Base-by-base conservation (phyloP, 2,329 filamentous ascomycete species). In the Fusarium cyanostomum region DNA sequence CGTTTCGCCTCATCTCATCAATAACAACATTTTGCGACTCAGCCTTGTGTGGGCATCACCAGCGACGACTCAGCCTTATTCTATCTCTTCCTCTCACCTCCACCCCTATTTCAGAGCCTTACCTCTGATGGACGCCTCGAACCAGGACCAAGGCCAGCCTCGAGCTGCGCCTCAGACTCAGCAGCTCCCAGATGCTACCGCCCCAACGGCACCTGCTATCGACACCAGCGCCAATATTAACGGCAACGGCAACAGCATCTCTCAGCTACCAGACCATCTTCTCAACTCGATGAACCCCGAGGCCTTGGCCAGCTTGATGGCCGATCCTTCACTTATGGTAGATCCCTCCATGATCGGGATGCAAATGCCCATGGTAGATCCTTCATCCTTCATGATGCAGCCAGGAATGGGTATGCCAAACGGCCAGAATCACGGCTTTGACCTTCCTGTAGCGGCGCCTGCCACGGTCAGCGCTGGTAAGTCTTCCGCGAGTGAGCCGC, bases 401-500 rank as follows among this genome's bases (percentile, higher is more conserved):
- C 71, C 76, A 31, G 54, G 52, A 13, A 67, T 74, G 52, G 66
- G 71, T 54, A 68, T 75, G 46, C 38, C 69, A 34, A 77, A 76
- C 52, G 74, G 72, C 8, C 67, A 72, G 24, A 44, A 37, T 18
- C 48, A 75, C 51, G 74, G 66, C 18, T 68, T 71, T 35, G 44
- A 45, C 21, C 52, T 65, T n/a, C 62, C 63, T 15, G 58, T 64
- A 10, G 41, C 57, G 5, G 62, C 62, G 24, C 69, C 65, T 35
- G 71, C 67, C 13, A 67, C 65, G 11, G 71, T 79, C 65, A 77
- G 73, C 33, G 73, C 76, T 46, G 77, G 77, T 78, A 66, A 64
- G 66, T 57, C 38, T 16, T 42, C 16, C 33, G 16, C 31, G 7
- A 48, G 33, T 12, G 28, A 43, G 46, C 16, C 24, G 28, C 43